Evolutionary conservation across 164 flowering plant species (phyloP).

Genomic region (Hamamelis virginiana): DNA sequence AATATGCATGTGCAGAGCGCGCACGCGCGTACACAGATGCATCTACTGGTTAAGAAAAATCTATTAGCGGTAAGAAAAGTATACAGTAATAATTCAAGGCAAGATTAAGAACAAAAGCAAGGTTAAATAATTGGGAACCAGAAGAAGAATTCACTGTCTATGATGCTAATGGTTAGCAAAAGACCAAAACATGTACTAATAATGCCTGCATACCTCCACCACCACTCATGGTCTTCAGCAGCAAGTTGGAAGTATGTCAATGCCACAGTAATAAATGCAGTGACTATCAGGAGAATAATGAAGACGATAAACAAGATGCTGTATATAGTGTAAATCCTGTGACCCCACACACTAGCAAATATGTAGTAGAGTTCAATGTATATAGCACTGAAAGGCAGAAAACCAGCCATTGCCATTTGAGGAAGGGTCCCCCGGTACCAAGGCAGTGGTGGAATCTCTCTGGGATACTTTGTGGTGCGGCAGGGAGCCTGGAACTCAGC

Average conservation of each 20-base stretch:
- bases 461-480: constrained; percentile 29
- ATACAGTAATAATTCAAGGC: no score
- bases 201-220: constrained; percentile 25
- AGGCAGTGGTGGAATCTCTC: constrained; percentile 28
- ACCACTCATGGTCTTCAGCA: constrained; percentile 31
- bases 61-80: no score
- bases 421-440: constrained; percentile 22
- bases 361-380: constrained; percentile 26
- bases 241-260: constrained; percentile 30
- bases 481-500: constrained; percentile 29
- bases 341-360: constrained; percentile 30
- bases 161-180: no score
- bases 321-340: constrained; percentile 26
- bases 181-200: no score
- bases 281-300: constrained; percentile 25
- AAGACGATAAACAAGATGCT: constrained; percentile 26
- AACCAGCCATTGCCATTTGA: constrained; percentile 30
- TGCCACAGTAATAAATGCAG: constrained; percentile 28
- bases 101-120: no score
- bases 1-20: no score
- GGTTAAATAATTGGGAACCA: no score
- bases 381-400: constrained; percentile 25
- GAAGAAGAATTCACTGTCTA: no score
- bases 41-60: no score
- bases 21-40: no score